Evolutionary conservation across 768 basidiomycete species (phyloP).

Genomic region (Tricholoma hemisulphureum): DNA sequence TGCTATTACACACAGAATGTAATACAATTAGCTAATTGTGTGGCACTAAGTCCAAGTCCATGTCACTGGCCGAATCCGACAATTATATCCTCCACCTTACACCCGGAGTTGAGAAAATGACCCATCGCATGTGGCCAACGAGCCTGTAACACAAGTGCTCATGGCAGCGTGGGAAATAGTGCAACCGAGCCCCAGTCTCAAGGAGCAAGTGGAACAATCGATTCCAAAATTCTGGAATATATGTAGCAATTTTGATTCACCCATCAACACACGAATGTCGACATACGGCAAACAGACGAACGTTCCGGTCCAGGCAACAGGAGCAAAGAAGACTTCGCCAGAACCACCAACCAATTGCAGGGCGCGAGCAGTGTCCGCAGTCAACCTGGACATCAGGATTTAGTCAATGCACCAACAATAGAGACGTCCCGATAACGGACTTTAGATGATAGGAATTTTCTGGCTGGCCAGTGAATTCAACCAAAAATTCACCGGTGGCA

Average conservation of each 20-base stretch:
- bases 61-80: too few relatives aligned
- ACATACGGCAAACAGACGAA: not conserved
- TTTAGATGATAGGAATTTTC: constrained; percentile 5
- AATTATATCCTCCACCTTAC: too few relatives aligned
- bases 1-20: too few relatives aligned
- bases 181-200: not conserved
- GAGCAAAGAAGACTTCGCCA: constrained; percentile 1
- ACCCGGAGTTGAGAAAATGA: not conserved
- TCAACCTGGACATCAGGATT: not conserved
- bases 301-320: not conserved
- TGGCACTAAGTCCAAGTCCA: too few relatives aligned
- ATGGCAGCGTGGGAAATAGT: constrained; percentile 3
- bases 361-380: constrained; percentile 2
- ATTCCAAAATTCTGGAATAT: constrained; percentile 7
- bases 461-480: constrained; percentile 3
- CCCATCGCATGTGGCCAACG: constrained; percentile 2
- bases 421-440: constrained; percentile 1
- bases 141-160: constrained; percentile 3
- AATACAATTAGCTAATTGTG: too few relatives aligned
- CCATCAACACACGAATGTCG: not conserved
- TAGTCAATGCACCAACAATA: not conserved
- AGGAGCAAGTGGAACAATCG: not conserved
- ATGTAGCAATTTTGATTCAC: not conserved
- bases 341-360: not conserved
- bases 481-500: constrained; percentile 5